A percentile compares a stretch with the other conserved stretches of the same genome.
Conservation (phyloP, 1,139 yeast species). For the Saccharomycopsis hybrid region DNA sequence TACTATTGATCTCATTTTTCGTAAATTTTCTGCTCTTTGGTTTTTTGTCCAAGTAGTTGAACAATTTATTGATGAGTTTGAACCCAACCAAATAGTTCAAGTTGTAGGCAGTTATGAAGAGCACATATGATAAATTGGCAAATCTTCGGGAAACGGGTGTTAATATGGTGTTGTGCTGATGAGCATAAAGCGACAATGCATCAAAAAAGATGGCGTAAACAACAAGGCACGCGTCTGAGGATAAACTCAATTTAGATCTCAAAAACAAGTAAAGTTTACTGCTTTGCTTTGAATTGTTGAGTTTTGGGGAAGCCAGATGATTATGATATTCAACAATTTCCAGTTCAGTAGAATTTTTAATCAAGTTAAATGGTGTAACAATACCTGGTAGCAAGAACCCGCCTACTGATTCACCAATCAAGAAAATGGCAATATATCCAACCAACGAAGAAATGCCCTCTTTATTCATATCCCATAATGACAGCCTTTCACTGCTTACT, state of each 20-base stretch:
- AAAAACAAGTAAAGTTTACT: slow-evolving; percentile 1
- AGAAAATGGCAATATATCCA: slow-evolving; percentile 79
- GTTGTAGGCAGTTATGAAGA: slow-evolving; percentile 86
- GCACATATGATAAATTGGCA: slow-evolving; percentile 79
- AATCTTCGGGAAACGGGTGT: slow-evolving; percentile 65
- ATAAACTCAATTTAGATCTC: slow-evolving; percentile 8
- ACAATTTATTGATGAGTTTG: slow-evolving; percentile 38
- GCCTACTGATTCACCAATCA: slow-evolving; percentile 84
- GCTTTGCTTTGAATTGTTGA: too few relatives aligned
- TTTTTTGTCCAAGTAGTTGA: slow-evolving; percentile 26
- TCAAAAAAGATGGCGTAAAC: slow-evolving; percentile 16
- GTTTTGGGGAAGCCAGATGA: not conserved
- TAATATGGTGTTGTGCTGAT: slow-evolving; percentile 15
- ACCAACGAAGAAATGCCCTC: slow-evolving; percentile 82
- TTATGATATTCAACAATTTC: slow-evolving; percentile 19
- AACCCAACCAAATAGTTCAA: slow-evolving; percentile 52
- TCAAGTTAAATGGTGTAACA: slow-evolving; percentile 38
- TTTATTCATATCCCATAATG: slow-evolving; percentile 61
- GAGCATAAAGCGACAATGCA: slow-evolving; percentile 14
- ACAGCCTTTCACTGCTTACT: slow-evolving; percentile 46
- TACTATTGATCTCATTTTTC: too few relatives aligned
- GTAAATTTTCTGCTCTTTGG: slow-evolving; percentile 13
- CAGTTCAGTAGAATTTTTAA: slow-evolving; percentile 29
- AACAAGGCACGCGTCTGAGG: slow-evolving; percentile 14
- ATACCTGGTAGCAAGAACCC: slow-evolving; percentile 40